Conservation (phyloP, 441 rosid genomes). For the Hura crepitans region DNA sequence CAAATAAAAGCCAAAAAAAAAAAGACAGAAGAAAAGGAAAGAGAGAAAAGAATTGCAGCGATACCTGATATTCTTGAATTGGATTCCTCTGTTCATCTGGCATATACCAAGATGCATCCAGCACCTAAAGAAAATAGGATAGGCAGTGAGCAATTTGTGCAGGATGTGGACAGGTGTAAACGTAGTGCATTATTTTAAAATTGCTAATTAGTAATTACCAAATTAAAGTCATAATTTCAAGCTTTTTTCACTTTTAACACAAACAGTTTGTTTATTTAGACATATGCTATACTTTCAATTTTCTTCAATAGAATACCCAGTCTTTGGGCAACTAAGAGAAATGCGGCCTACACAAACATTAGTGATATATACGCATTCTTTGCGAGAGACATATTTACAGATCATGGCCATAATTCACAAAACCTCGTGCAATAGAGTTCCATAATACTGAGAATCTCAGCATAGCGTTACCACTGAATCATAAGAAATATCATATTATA, state of each 20-base stretch:
- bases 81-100: slow-evolving; percentile 91
- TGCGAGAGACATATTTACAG: not conserved
- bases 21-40: not conserved
- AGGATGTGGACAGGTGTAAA: slow-evolving; percentile 2
- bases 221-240: too few relatives aligned
- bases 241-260: not conserved
- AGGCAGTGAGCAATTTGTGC: not conserved
- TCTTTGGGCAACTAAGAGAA: not conserved
- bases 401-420: too few relatives aligned
- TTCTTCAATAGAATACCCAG: not conserved
- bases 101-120: slow-evolving; percentile 99
- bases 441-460: not conserved
- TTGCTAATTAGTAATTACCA: not conserved
- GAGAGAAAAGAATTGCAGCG: not conserved
- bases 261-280: not conserved
- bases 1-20: slow-evolving; percentile 6
- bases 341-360: not conserved
- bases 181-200: not conserved
- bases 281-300: not conserved
- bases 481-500: not conserved
- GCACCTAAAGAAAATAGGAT: slow-evolving; percentile 42
- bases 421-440: too few relatives aligned
- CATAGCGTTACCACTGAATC: not conserved
- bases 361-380: not conserved
- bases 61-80: slow-evolving; percentile 86